Evolutionary conservation across 768 basidiomycete genomes (phyloP).

Genomic region (Boletus speciosus): DNA sequence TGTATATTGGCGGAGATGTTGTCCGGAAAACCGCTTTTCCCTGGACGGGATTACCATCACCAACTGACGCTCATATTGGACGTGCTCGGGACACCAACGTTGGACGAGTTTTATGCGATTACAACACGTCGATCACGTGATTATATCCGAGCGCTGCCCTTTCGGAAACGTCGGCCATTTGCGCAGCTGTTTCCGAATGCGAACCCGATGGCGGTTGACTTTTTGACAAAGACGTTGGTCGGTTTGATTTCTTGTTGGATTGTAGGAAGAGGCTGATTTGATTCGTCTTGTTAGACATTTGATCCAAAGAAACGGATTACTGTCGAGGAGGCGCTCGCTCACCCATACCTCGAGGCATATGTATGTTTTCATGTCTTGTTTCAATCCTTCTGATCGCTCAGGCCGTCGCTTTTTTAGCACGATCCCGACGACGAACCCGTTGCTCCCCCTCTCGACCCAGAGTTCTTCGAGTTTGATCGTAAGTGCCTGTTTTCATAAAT

Average conservation of each 20-base stretch:
- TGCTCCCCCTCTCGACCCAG: constrained; percentile 90
- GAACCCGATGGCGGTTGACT: constrained; percentile 71
- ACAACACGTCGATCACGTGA: constrained; percentile 89
- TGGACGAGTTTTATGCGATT: constrained; percentile 98
- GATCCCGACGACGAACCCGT: constrained; percentile 97
- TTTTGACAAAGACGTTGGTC: constrained; percentile 82
- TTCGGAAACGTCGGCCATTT: constrained; percentile 84
- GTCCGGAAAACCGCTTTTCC: constrained; percentile 94
- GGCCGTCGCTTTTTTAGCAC: constrained; percentile 46
- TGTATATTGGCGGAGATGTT: constrained; percentile 96
- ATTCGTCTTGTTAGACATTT: constrained; percentile 61
- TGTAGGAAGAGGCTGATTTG: not conserved
- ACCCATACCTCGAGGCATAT: constrained; percentile 93
- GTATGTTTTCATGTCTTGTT: constrained; percentile 38
- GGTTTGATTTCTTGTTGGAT: constrained; percentile 12
- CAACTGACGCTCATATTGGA: constrained; percentile 95
- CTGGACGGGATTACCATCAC: constrained; percentile 94
- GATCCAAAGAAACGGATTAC: constrained; percentile 97
- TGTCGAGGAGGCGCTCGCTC: constrained; percentile 90
- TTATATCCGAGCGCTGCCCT: constrained; percentile 92
- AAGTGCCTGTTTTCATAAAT: constrained; percentile 29
- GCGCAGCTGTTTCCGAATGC: constrained; percentile 87
- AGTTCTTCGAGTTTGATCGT: constrained; percentile 98
- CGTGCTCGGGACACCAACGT: constrained; percentile 92
- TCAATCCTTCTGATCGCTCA: constrained; percentile 3